Base-by-base conservation (phyloP, 2,329 filamentous ascomycete species). In the Colletotrichum tabaci region DNA sequence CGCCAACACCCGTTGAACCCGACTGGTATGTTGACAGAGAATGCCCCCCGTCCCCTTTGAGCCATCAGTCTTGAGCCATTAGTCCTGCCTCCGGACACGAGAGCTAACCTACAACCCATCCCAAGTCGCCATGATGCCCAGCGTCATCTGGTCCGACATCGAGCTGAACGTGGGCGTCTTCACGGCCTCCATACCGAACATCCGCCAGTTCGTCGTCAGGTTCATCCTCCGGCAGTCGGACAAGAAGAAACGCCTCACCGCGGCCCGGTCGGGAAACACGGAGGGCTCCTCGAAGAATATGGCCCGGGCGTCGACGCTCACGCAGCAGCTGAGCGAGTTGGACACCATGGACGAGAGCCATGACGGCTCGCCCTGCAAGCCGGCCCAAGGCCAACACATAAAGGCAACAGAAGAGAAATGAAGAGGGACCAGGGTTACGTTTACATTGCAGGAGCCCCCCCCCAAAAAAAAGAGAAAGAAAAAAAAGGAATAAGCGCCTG, bases 181-280 rank as follows among this genome's bases (percentile, higher is more conserved):
- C 30, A 71, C 68, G 0, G 68, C 68, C 1, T 68, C 65, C 58
- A 71, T 71, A 62, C 65, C 68, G 3, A 71, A 49, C n/a, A 38
- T 71, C 15, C 68, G 68, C 10, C 68, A 71, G 15, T 71, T 71
- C 53, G 68, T 71, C 15, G 65, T 68, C 40, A 63, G 65, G 10
- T 71, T 71, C 21, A 60, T 71, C 35, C 58, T 71, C 1, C 44
- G 40, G 8, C 35, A 47, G 12, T 68, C 68, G 5, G 68, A 71
- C 7, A 71, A 68, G 65, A 62, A 68, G 47, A 53, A 49, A 15
- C 65, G 65, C 8, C 60, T 68, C 4, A 68, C 18, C n/a, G 62
- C 58, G 6, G 58, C 53, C 26, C 5, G 30, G 1, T 21, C 46
- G 13, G 53, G 40, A 10, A 23, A 13, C 10, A 9, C 44, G 10